Evolutionary conservation across 768 basidiomycete genomes (phyloP).

Genomic region (Termitomyces sp.): DNA sequence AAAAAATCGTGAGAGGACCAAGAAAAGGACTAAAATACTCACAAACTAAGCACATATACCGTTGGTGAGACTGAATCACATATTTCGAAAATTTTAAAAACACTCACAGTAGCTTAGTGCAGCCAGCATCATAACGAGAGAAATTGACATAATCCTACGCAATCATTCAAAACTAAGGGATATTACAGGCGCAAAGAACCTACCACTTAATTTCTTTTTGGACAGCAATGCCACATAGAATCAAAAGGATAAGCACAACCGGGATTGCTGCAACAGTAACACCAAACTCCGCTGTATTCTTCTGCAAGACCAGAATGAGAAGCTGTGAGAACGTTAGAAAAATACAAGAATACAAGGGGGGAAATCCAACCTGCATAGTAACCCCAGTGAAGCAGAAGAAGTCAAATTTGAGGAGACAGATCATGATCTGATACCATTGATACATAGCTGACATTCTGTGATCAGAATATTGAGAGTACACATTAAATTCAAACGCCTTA

Average conservation of each 20-base stretch:
- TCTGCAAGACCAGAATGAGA: constrained; percentile 67
- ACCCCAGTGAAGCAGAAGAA: constrained; percentile 87
- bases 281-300: constrained; percentile 69
- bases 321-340: constrained; percentile 39
- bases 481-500: constrained; percentile 25
- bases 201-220: constrained; percentile 79
- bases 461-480: not conserved
- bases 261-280: constrained; percentile 82
- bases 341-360: not conserved
- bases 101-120: constrained; percentile 73
- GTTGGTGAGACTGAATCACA: not conserved
- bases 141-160: constrained; percentile 63
- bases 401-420: constrained; percentile 85
- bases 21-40: constrained; percentile 13
- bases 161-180: not conserved
- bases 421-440: constrained; percentile 81
- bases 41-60: constrained; percentile 28
- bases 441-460: constrained; percentile 61
- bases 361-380: constrained; percentile 65
- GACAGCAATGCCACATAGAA: constrained; percentile 62
- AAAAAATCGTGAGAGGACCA: not conserved
- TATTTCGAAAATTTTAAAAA: not conserved
- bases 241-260: constrained; percentile 61
- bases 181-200: not conserved
- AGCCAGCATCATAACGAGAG: constrained; percentile 72